These are phyloP conservation scores for Elaeis oleifera DNA, from an alignment of 202 grass and related monocot genomes.

Conservation along the genomic window DNA sequence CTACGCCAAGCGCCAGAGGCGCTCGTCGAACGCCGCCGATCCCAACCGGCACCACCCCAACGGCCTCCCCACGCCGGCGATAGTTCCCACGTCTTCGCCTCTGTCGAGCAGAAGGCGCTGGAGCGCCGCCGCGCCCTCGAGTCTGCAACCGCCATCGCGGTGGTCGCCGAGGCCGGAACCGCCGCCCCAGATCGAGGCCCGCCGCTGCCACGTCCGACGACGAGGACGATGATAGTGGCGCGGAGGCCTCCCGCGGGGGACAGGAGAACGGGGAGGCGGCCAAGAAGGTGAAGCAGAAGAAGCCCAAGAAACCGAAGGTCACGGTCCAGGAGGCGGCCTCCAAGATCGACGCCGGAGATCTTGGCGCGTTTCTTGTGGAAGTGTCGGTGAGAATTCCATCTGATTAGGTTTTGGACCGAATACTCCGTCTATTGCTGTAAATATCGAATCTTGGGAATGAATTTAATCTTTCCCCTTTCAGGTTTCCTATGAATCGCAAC, in stretches of 20 bases:
- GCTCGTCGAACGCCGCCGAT: constrained; percentile 21
- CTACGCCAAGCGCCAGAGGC: constrained; percentile 80
- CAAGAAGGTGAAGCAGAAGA: constrained; percentile 74
- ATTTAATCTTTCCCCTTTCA: constrained; percentile 21
- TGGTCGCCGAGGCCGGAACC: background rate
- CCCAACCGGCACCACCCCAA: constrained; percentile 21
- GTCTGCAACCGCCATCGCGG: constrained; percentile 1
- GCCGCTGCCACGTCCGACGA: background rate
- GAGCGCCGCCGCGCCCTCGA: constrained; percentile 4
- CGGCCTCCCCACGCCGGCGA: background rate
- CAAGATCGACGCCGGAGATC: constrained; percentile 57
- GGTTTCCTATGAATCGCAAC: constrained; percentile 75
- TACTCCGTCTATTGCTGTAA: background rate
- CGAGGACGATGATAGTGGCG: background rate
- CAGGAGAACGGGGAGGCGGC: constrained; percentile 1
- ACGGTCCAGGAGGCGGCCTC: constrained; percentile 66
- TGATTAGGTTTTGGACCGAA: constrained; percentile 24
- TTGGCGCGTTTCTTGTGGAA: constrained; percentile 59
- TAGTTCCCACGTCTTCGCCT: background rate
- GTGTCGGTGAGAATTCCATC: constrained; percentile 53
- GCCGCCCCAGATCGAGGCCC: background rate
- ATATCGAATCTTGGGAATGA: constrained; percentile 3
- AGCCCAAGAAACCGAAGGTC: constrained; percentile 83
- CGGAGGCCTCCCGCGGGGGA: background rate
- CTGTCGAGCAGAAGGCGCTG: constrained; percentile 31